Evolutionary conservation across 169 alveolate species (phyloP).

Genomic region (Eimeria necatrix): DNA sequence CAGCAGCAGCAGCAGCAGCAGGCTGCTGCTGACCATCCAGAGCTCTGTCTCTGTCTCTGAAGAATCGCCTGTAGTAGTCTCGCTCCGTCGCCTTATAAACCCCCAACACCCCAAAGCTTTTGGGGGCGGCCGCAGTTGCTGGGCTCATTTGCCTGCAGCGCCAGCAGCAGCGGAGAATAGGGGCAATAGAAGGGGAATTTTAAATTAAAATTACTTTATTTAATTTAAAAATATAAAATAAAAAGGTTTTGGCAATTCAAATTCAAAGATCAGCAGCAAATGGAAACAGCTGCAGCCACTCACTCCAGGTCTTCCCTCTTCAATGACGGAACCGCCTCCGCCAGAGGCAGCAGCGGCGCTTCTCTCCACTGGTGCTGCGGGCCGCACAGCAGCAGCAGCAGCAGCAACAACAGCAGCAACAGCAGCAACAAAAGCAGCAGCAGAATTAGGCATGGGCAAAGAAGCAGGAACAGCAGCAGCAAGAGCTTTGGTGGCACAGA

Average conservation of each 20-base stretch:
- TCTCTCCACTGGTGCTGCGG: not conserved
- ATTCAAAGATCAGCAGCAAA: too few species aligned
- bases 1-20: too few species aligned
- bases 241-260: too few species aligned
- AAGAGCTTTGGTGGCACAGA: not conserved
- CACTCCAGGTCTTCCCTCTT: not conserved
- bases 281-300: not conserved
- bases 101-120: not conserved
- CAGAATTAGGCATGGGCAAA: too few species aligned
- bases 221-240: too few species aligned
- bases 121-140: not conserved
- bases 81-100: slow-evolving; percentile 4
- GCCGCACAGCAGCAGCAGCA: not conserved
- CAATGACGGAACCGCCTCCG: not conserved
- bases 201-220: too few species aligned
- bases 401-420: not conserved
- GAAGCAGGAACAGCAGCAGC: not conserved
- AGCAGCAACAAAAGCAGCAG: not conserved
- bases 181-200: too few species aligned
- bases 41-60: slow-evolving; percentile 39
- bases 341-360: not conserved
- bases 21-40: slow-evolving; percentile 36
- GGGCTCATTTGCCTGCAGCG: not conserved
- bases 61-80: slow-evolving; percentile 36
- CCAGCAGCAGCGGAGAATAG: too few species aligned